A percentile compares a stretch with the other conserved stretches of the same genome.
Evolutionary conservation across 2,329 filamentous ascomycete species (phyloP).

Genomic region (Biscogniauxia sp.): DNA sequence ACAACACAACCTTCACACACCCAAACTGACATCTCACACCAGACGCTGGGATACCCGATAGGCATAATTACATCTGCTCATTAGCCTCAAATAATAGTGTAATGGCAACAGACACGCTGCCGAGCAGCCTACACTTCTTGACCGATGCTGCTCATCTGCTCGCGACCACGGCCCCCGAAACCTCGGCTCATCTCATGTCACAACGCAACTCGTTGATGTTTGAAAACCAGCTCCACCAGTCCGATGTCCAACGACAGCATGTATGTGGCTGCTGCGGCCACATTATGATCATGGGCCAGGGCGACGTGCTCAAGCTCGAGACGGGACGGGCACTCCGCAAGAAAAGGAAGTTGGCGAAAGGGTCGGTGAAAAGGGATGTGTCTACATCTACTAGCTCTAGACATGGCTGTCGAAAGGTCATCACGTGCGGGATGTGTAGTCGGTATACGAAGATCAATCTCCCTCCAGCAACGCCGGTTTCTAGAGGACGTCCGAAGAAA

Average conservation of each 20-base stretch:
- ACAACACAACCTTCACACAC: no score
- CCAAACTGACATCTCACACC: no score
- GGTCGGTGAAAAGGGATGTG: conserved; percentile 2
- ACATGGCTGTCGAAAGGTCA: conserved; percentile 34
- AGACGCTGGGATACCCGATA: no score
- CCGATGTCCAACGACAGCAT: conserved; percentile 52
- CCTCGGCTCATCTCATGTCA: conserved; percentile 59
- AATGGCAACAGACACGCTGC: conserved; percentile 26
- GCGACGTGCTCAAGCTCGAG: conserved; percentile 40
- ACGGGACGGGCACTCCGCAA: conserved; percentile 47
- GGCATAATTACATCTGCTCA: no score
- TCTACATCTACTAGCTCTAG: no score
- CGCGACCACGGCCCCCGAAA: conserved; percentile 49
- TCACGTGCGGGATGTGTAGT: conserved; percentile 46
- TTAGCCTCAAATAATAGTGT: background rate
- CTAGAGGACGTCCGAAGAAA: conserved; percentile 27
- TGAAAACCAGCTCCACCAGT: conserved; percentile 41
- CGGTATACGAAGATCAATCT: conserved; percentile 42
- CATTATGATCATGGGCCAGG: conserved; percentile 55
- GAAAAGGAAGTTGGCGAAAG: conserved; percentile 25
- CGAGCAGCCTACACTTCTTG: conserved; percentile 41
- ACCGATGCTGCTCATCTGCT: conserved; percentile 60
- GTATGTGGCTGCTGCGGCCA: conserved; percentile 60
- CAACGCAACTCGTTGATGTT: conserved; percentile 49
- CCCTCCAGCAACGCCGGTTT: conserved; percentile 35